Evolutionary conservation across 352 stramenopile genomes (phyloP).

Genomic region (Thraustotheca clavata): DNA sequence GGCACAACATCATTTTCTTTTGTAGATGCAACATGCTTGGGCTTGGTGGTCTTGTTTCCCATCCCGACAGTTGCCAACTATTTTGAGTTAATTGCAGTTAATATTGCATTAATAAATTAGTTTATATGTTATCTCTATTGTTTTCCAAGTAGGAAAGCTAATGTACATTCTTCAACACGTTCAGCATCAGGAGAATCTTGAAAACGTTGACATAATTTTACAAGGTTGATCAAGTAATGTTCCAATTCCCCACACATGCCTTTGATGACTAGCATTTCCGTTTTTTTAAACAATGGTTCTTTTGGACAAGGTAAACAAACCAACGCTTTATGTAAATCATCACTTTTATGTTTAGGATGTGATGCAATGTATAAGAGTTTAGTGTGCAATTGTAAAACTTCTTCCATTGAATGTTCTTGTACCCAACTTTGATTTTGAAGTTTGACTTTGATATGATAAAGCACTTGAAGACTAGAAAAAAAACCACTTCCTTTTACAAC

Average conservation of each 20-base stretch:
- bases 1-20: conserved; percentile 5
- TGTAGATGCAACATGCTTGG: not conserved
- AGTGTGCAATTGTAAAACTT: not conserved
- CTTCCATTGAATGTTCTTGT: not conserved
- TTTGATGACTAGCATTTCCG: conserved; percentile 19
- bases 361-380: not conserved
- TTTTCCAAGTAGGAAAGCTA: not conserved
- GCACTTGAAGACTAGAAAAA: not conserved
- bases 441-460: conserved; percentile 1
- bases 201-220: conserved; percentile 14
- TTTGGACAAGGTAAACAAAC: not conserved
- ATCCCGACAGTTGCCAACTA: not conserved
- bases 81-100: not conserved
- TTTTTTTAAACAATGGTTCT: conserved; percentile 10
- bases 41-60: conserved; percentile 5
- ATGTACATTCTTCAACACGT: not conserved
- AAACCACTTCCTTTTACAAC: not conserved
- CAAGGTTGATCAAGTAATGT: conserved; percentile 4
- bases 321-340: not conserved
- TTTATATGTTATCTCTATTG: not conserved
- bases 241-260: conserved; percentile 13
- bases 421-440: not conserved
- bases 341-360: not conserved
- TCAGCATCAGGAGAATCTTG: conserved; percentile 1
- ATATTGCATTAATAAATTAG: not conserved